These are phyloP conservation scores for Boletus rubroflammeus DNA, from an alignment of 768 basidiomycete genomes.

Conservation along the genomic window DNA sequence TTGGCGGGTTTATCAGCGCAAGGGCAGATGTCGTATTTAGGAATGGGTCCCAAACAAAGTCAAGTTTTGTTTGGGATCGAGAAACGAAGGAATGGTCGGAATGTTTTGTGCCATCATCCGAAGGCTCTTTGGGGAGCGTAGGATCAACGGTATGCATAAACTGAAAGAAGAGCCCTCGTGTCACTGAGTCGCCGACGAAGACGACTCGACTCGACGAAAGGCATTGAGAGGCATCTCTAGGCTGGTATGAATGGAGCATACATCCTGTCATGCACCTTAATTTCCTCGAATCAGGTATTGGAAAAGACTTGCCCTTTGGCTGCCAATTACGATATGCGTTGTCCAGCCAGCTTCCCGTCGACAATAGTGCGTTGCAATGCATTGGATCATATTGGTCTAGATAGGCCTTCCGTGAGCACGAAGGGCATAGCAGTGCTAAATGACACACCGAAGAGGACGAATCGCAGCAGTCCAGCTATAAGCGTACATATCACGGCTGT, in stretches of 20 bases:
- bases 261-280: conserved; percentile 52
- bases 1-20: conserved; percentile 37
- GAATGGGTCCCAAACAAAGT: conserved; percentile 85
- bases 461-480: conserved; percentile 42
- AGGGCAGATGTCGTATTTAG: conserved; percentile 63
- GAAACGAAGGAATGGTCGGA: conserved; percentile 53
- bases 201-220: conserved; percentile 56
- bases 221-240: conserved; percentile 52
- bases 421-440: neutral
- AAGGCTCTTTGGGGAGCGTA: conserved; percentile 47
- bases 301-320: conserved; percentile 59
- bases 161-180: conserved; percentile 76
- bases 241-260: conserved; percentile 66
- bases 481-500: conserved; percentile 38
- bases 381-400: conserved; percentile 70
- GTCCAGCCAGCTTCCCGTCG: conserved; percentile 78
- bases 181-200: conserved; percentile 85
- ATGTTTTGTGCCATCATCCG: conserved; percentile 65
- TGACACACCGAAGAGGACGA: conserved; percentile 43
- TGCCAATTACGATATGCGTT: conserved; percentile 71
- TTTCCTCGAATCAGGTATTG: conserved; percentile 1
- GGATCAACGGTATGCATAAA: conserved; percentile 60
- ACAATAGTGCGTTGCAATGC: conserved; percentile 69
- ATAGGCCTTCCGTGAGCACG: neutral
- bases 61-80: conserved; percentile 43